A percentile compares a stretch with the other conserved stretches of the same genome.
These are phyloP conservation scores for Hypomontagnella monticulosa DNA, from an alignment of 495 filamentous ascomycete species.

Conservation along the genomic window DNA sequence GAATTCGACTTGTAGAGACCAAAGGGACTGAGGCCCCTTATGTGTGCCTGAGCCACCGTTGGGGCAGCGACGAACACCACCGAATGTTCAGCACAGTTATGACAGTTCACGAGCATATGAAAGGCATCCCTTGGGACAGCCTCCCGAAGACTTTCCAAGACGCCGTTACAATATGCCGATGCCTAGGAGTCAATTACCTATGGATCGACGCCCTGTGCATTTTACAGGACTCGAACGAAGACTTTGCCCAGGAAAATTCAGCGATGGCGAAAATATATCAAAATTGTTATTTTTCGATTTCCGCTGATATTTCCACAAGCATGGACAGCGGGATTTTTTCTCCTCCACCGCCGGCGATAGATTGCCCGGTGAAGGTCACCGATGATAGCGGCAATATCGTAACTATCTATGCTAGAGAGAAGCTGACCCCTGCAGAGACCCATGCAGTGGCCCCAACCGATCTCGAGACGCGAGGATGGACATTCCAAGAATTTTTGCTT, in stretches of 20 bases:
- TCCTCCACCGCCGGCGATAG: background rate
- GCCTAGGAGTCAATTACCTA: slow-evolving; percentile 37
- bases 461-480: slow-evolving; percentile 28
- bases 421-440: too few relatives aligned
- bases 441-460: too few relatives aligned
- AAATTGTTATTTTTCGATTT: slow-evolving; percentile 37
- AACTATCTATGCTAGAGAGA: background rate
- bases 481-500: slow-evolving; percentile 32
- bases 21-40: background rate
- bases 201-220: slow-evolving; percentile 51
- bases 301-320: slow-evolving; percentile 23
- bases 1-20: background rate
- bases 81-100: background rate
- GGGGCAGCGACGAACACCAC: background rate
- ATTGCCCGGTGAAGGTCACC: slow-evolving; percentile 9
- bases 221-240: slow-evolving; percentile 29
- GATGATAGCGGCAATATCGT: slow-evolving; percentile 8
- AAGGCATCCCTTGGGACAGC: slow-evolving; percentile 7
- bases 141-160: slow-evolving; percentile 43
- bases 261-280: slow-evolving; percentile 26
- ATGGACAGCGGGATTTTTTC: slow-evolving; percentile 20
- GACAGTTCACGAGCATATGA: background rate
- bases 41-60: slow-evolving; percentile 8
- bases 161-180: slow-evolving; percentile 32
- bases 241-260: slow-evolving; percentile 21